Evolutionary conservation across 2,329 filamentous ascomycete species (phyloP).

Genomic region (Cadophora sp.): DNA sequence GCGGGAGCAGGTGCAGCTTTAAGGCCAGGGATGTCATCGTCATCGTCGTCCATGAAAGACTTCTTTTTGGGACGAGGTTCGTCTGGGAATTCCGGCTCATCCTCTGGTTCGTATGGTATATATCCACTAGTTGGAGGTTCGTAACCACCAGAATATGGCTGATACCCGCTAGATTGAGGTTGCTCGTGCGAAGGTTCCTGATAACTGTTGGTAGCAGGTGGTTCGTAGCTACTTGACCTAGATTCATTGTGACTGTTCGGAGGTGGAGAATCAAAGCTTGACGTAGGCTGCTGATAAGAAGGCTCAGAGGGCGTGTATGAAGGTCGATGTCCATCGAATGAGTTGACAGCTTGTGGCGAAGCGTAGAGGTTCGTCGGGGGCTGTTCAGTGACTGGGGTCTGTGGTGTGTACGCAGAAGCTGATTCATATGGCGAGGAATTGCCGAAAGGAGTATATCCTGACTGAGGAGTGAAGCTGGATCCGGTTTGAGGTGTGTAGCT

Average conservation of each 20-base stretch:
- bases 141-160: conserved; percentile 38
- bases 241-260: conserved; percentile 25
- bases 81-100: conserved; percentile 48
- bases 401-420: conserved; percentile 29
- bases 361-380: conserved; percentile 31
- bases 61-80: conserved; percentile 73
- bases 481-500: conserved; percentile 36
- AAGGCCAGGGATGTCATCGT: conserved; percentile 66
- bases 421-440: conserved; percentile 32
- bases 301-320: conserved; percentile 30
- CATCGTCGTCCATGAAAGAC: conserved; percentile 82
- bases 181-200: conserved; percentile 43
- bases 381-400: conserved; percentile 32
- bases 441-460: conserved; percentile 33
- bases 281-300: conserved; percentile 46
- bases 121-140: conserved; percentile 47
- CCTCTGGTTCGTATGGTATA: conserved; percentile 56
- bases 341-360: conserved; percentile 35
- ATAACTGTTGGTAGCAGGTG: conserved; percentile 32
- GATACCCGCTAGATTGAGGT: conserved; percentile 41
- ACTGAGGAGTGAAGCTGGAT: conserved; percentile 31
- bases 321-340: conserved; percentile 30
- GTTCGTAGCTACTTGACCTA: conserved; percentile 32
- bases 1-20: conserved; percentile 46
- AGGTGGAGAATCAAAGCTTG: conserved; percentile 9